A percentile compares a stretch with the other conserved stretches of the same genome.
phyloP scores from a whole-genome alignment of 495 filamentous ascomycete genomes.

The Hypoxylon subgilvum region DNA sequence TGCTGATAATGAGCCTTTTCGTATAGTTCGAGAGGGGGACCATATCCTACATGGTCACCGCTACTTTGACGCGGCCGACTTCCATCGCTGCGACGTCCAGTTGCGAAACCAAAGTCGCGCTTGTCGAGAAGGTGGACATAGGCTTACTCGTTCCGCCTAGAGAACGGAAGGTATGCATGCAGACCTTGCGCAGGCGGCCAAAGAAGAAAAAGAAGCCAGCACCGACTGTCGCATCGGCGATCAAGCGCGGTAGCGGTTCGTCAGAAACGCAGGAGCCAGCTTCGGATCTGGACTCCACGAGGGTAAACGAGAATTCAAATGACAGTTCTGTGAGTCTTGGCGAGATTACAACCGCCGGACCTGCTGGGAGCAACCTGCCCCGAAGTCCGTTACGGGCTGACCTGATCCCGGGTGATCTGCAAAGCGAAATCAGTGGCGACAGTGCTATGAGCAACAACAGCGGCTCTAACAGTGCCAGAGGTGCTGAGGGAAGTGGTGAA shows the following conservation, averaged over 20 bases:
- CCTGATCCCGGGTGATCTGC: conserved; percentile 47
- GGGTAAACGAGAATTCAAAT: conserved; percentile 50
- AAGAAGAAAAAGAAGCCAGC: conserved; percentile 55
- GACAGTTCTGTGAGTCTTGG: conserved; percentile 50
- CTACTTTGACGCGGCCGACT: conserved; percentile 87
- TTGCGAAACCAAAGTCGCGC: conserved; percentile 77
- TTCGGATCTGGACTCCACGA: conserved; percentile 48
- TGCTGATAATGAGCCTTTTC: conserved; percentile 28
- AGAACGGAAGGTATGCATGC: conserved; percentile 78
- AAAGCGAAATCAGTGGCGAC: conserved; percentile 56
- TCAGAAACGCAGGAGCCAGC: conserved; percentile 40
- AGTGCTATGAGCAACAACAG: conserved; percentile 53
- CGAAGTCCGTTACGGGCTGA: conserved; percentile 39
- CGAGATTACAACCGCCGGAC: conserved; percentile 34
- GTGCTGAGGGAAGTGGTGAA: conserved; percentile 43
- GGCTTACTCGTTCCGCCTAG: conserved; percentile 60
- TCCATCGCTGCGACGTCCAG: conserved; percentile 79
- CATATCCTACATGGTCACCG: conserved; percentile 86
- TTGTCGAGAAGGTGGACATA: conserved; percentile 74
- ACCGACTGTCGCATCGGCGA: conserved; percentile 31
- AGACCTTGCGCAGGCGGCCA: conserved; percentile 67
- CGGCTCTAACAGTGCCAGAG: conserved; percentile 44
- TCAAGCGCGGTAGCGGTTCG: conserved; percentile 22
- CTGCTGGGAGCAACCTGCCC: conserved; percentile 26
- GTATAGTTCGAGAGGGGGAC: conserved; percentile 90